A percentile compares a stretch with the other conserved stretches of the same genome.
These are phyloP conservation scores for Tuber aestivum DNA, from an alignment of 495 filamentous ascomycete genomes.

Conservation along the genomic window DNA sequence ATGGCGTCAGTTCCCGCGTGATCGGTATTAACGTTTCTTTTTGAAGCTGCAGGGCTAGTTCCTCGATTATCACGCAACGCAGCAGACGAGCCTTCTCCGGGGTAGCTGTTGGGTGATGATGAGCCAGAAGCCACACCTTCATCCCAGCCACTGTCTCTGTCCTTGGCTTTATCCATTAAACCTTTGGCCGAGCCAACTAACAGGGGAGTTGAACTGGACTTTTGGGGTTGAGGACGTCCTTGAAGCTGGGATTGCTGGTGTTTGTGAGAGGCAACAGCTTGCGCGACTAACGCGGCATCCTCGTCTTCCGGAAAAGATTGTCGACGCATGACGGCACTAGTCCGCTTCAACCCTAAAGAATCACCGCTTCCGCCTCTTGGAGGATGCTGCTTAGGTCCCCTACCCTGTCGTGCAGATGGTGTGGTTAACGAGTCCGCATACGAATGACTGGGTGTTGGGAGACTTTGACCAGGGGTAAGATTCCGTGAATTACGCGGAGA, in stretches of 20 bases:
- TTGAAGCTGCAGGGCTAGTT: constrained; percentile 34
- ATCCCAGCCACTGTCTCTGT: constrained; percentile 42
- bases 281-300: constrained; percentile 32
- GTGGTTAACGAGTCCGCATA: constrained; percentile 37
- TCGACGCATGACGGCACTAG: constrained; percentile 31
- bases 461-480: constrained; percentile 40
- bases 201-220: constrained; percentile 21
- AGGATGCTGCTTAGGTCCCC: constrained; percentile 28
- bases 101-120: constrained; percentile 40
- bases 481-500: constrained; percentile 42
- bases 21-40: constrained; percentile 30
- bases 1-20: constrained; percentile 19
- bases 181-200: constrained; percentile 24
- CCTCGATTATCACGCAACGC: constrained; percentile 37
- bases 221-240: constrained; percentile 26
- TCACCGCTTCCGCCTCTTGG: constrained; percentile 34
- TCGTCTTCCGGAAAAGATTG: constrained; percentile 37
- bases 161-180: constrained; percentile 36
- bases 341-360: constrained; percentile 37
- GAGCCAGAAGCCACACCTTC: constrained; percentile 38
- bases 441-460: constrained; percentile 29
- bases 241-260: constrained; percentile 12
- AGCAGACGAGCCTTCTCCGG: constrained; percentile 34
- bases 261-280: constrained; percentile 23
- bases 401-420: constrained; percentile 25